These are phyloP conservation scores for Hawksworthiomyces lignivorus DNA, from an alignment of 2,329 filamentous ascomycete species.

Conservation along the genomic window DNA sequence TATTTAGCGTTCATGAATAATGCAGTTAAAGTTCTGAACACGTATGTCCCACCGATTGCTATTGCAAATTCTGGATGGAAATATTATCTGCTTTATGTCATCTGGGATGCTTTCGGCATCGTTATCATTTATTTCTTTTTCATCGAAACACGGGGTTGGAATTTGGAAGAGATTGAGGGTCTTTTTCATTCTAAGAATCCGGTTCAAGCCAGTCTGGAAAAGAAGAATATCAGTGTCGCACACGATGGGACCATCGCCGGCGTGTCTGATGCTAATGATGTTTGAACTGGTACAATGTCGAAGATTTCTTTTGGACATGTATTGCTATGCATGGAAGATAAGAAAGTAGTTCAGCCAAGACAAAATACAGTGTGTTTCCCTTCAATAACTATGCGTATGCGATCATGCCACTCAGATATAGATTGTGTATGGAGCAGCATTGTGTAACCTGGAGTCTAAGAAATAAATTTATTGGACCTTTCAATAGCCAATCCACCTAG, in stretches of 20 bases:
- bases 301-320: too few species aligned
- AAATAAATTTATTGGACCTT: too few species aligned
- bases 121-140: conserved; percentile 11
- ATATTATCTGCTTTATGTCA: conserved; percentile 10
- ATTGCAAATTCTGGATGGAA: conserved; percentile 7
- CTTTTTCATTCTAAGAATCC: conserved; percentile 6
- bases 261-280: neutral
- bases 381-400: too few species aligned
- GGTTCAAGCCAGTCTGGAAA: conserved; percentile 4
- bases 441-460: too few species aligned
- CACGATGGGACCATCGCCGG: neutral
- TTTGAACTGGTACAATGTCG: too few species aligned
- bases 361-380: too few species aligned
- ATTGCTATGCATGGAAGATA: too few species aligned
- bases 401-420: too few species aligned
- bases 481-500: too few species aligned
- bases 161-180: conserved; percentile 8
- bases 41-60: conserved; percentile 7
- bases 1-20: conserved; percentile 8
- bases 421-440: too few species aligned
- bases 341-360: too few species aligned
- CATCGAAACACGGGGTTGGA: conserved; percentile 9
- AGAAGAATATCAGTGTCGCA: neutral
- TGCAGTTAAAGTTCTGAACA: conserved; percentile 7
- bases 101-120: conserved; percentile 7